A percentile compares a stretch with the other conserved stretches of the same genome.
Conservation (phyloP, 257 asterid species). For the Plectranthus barbatus region DNA sequence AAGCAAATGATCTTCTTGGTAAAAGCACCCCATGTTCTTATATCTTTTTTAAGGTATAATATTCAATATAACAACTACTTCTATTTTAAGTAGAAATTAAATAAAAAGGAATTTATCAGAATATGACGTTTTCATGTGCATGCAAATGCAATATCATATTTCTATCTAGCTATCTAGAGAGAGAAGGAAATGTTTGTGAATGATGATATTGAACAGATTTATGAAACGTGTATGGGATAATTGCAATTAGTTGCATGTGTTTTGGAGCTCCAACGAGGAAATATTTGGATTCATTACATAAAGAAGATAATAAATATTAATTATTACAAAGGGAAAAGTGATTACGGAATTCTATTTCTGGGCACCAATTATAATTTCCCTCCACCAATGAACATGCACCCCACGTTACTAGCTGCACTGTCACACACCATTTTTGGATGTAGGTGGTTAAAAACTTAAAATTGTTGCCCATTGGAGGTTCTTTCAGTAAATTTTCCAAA, state of each 20-base stretch:
- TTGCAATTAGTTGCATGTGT: not conserved
- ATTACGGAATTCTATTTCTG: not conserved
- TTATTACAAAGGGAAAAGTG: not conserved
- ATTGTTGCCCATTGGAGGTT: too few relatives aligned
- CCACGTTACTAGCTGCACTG: too few relatives aligned
- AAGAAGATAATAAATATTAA: not conserved
- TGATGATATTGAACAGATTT: not conserved
- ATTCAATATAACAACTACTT: too few relatives aligned
- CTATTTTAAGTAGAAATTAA: not conserved
- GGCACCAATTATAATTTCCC: conserved; percentile 22
- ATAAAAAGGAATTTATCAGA: not conserved
- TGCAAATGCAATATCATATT: too few relatives aligned
- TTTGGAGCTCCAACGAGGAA: not conserved
- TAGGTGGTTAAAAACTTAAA: too few relatives aligned
- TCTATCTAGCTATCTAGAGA: too few relatives aligned
- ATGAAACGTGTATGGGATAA: not conserved
- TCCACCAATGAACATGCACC: too few relatives aligned
- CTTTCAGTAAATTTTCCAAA: too few relatives aligned
- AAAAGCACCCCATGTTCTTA: conserved; percentile 6
- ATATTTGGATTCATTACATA: not conserved
- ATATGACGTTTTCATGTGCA: not conserved
- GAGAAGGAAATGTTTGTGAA: not conserved
- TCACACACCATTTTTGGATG: too few relatives aligned
- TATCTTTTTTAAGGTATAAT: too few relatives aligned
- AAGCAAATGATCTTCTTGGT: conserved; percentile 14